Conservation (phyloP, 257 asterid species). For the Plectranthus barbatus region DNA sequence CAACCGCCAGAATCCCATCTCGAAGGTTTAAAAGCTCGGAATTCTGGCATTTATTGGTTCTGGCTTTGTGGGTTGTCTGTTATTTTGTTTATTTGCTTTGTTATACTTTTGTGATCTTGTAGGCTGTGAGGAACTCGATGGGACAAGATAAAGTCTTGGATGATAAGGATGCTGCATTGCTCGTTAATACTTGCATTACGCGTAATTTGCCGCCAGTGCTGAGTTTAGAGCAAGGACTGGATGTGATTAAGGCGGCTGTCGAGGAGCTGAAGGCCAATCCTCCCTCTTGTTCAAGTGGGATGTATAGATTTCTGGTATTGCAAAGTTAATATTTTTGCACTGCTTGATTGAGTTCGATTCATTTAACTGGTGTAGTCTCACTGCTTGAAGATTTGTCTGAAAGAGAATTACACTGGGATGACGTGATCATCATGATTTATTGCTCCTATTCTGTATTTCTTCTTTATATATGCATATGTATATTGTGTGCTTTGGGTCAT, state of each 20-base stretch:
- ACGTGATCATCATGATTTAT: not conserved
- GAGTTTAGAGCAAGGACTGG: slow-evolving; percentile 75
- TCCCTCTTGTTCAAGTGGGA: slow-evolving; percentile 64
- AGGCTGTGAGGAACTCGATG: slow-evolving; percentile 54
- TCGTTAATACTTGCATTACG: slow-evolving; percentile 76
- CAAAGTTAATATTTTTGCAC: not conserved
- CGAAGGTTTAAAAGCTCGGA: slow-evolving; percentile 23
- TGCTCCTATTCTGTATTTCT: not conserved
- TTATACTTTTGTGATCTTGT: slow-evolving; percentile 2
- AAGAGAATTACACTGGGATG: not conserved
- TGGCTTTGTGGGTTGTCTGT: slow-evolving; percentile 14
- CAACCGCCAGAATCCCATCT: slow-evolving; percentile 28
- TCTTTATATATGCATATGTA: too few relatives aligned
- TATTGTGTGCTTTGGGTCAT: not conserved
- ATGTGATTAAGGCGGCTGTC: slow-evolving; percentile 58
- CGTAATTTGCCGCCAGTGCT: slow-evolving; percentile 63
- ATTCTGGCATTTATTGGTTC: slow-evolving; percentile 4
- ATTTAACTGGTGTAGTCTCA: not conserved
- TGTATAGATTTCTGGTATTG: slow-evolving; percentile 74
- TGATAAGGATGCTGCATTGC: slow-evolving; percentile 66
- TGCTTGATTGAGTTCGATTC: not conserved
- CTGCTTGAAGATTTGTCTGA: slow-evolving; percentile 8
- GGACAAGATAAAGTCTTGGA: slow-evolving; percentile 38
- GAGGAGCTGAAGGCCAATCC: slow-evolving; percentile 52
- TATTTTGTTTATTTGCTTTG: not conserved